Base-by-base conservation (phyloP, 805 yeast genomes). In the Ogataea nonfermentans region DNA sequence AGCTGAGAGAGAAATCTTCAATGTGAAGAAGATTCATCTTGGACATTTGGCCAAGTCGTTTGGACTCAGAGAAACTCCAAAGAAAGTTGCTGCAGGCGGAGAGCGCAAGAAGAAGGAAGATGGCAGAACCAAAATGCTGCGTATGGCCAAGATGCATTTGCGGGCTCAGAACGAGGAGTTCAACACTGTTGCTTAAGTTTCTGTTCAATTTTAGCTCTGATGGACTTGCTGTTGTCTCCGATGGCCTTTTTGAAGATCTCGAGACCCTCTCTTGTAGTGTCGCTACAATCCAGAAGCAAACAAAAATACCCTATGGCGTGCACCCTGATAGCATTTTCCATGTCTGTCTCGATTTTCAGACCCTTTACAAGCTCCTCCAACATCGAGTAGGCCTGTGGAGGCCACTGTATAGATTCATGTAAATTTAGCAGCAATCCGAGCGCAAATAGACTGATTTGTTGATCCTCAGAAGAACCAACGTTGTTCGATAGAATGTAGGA, bases 41-140 rank as follows among this genome's bases (percentile, higher is more conserved):
- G 99, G 99, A 20, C 99, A 93, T 68, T 68, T 95, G 54, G 97
- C 98, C 14, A 93, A 93, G 61, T 76, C 93, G 48, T 95, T 95
- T 62, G 99, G 91, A 2, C 68, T 93, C 37, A 79, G 99, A 63
- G 99, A 93, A 54, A 83, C 95, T 6, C 99, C 99, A 20, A 88
- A 84, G 67, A 78, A 76, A 51, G 69, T 84, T 56, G 88, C 90
- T 23, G 62, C 65, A 24, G 57, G 62, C 12, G 60, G 54, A 16
- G 55, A 55, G 31, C 71, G 69, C 49, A 62, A 67, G 41, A 69
- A 67, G 56, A 80, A 79, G 54, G 85, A 81, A 56, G 83, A 81
- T 59, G 79, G 85, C 1, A 78, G 77, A 58, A 79, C 78, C 55
- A 81, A 78, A 58, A 76, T 88, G 89, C 70, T 84, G 53, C 70